phyloP scores from a whole-genome alignment of 768 basidiomycete species.

The Mrakia hoshinonis region DNA sequence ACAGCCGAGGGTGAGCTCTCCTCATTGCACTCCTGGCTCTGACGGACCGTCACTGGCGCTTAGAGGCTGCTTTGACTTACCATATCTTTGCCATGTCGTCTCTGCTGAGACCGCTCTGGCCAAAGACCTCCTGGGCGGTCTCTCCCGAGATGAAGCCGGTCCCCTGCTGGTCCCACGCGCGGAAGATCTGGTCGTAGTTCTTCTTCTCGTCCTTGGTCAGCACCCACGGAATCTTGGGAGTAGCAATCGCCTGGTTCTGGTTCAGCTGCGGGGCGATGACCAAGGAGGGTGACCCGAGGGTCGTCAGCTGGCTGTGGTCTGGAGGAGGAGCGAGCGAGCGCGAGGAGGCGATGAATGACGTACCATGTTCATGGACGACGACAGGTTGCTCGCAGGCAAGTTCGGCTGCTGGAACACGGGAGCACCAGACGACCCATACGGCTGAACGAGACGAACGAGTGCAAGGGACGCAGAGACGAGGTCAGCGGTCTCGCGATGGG shows the following conservation, averaged over 20 bases:
- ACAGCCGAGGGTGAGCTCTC: background rate
- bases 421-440: conserved; percentile 42
- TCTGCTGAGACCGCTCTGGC: conserved; percentile 77
- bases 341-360: background rate
- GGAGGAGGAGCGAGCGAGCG: background rate
- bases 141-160: conserved; percentile 78
- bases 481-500: background rate
- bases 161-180: conserved; percentile 79
- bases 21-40: background rate
- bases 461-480: conserved; percentile 5
- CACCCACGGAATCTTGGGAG: conserved; percentile 70
- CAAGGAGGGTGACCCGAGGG: background rate
- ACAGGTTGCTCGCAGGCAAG: conserved; percentile 52
- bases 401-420: conserved; percentile 51
- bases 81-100: conserved; percentile 90
- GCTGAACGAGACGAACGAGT: conserved; percentile 30
- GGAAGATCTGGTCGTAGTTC: conserved; percentile 90
- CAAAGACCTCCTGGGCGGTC: conserved; percentile 84
- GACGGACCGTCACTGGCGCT: background rate
- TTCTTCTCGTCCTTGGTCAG: conserved; percentile 85
- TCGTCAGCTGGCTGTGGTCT: background rate
- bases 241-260: conserved; percentile 58
- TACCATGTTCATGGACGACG: conserved; percentile 54
- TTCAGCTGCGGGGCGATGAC: conserved; percentile 52
- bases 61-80: conserved; percentile 45